A percentile compares a stretch with the other conserved stretches of the same genome.
Evolutionary conservation across 305 asterid species (phyloP).

Genomic region (Fraxinus floribunda): DNA sequence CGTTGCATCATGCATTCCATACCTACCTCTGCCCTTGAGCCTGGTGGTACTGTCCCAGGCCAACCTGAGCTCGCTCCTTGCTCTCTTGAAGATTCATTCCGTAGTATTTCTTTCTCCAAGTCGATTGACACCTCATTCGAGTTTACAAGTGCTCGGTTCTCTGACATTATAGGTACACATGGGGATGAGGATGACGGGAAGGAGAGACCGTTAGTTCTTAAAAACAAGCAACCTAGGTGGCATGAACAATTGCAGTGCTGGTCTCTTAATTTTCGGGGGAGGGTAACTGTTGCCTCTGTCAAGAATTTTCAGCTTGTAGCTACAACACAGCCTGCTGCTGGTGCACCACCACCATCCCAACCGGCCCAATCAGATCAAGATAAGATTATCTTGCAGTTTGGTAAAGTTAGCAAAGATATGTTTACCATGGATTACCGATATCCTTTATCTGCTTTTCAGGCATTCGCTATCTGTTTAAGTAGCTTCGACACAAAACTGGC

Average conservation of each 20-base stretch:
- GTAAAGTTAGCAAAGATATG: conserved; percentile 39
- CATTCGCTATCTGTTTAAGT: conserved; percentile 42
- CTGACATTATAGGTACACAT: conserved; percentile 23
- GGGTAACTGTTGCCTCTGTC: conserved; percentile 40
- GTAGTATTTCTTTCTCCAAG: conserved; percentile 32
- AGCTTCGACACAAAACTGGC: conserved; percentile 45
- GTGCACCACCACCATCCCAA: conserved; percentile 24
- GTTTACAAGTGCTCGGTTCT: conserved; percentile 33
- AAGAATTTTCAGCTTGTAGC: conserved; percentile 37
- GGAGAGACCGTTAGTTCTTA: conserved; percentile 33
- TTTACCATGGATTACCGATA: conserved; percentile 45
- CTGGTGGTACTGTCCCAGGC: conserved; percentile 37
- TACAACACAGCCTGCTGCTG: conserved; percentile 23
- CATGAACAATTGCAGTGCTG: conserved; percentile 42
- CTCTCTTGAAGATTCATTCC: conserved; percentile 35
- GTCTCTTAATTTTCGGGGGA: conserved; percentile 39
- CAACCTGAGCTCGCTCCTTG: conserved; percentile 35
- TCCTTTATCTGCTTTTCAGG: conserved; percentile 42
- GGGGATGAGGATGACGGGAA: conserved; percentile 23
- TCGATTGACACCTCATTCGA: conserved; percentile 25
- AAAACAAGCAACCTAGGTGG: conserved; percentile 41
- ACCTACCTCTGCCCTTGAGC: conserved; percentile 32
- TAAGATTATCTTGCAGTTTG: conserved; percentile 39
- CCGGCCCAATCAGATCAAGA: conserved; percentile 33
- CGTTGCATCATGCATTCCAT: conserved; percentile 35